Evolutionary conservation across 1,284 basidiomycete genomes (phyloP).

Genomic region (Cutaneotrichosporon spelunceum): DNA sequence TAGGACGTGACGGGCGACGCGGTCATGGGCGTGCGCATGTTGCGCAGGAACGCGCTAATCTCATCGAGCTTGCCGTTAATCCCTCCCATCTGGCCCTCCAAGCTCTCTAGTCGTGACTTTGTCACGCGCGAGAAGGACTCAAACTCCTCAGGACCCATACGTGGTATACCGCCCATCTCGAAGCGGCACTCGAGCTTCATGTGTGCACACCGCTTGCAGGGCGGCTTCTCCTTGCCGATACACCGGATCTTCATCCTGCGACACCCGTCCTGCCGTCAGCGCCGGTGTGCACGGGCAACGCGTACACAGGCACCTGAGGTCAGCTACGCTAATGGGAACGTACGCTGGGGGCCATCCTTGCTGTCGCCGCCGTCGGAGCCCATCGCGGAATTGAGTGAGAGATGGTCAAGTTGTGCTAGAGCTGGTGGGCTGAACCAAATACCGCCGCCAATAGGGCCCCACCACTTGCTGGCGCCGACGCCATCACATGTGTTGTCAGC

Average conservation of each 20-base stretch:
- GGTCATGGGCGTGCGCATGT: constrained; percentile 4
- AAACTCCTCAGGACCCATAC: constrained; percentile 12
- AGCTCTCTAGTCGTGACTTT: constrained; percentile 11
- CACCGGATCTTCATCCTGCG: constrained; percentile 30
- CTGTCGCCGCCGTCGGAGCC: constrained; percentile 2
- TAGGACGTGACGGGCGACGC: background rate
- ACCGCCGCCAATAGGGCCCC: background rate
- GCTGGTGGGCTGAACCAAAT: background rate
- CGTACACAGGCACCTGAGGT: constrained; percentile 14
- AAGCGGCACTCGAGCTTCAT: constrained; percentile 28
- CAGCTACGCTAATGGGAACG: background rate
- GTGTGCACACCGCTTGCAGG: constrained; percentile 25
- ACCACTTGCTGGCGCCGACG: background rate
- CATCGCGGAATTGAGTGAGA: background rate
- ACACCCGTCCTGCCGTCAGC: constrained; percentile 25
- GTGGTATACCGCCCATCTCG: constrained; percentile 10
- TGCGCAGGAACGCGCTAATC: constrained; percentile 7
- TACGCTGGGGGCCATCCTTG: constrained; percentile 5
- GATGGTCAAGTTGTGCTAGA: background rate
- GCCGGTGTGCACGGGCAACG: too few species aligned
- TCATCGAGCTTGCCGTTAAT: constrained; percentile 15
- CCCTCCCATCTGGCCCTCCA: constrained; percentile 17
- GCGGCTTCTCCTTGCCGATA: constrained; percentile 31
- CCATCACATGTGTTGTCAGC: background rate
- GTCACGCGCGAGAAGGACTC: constrained; percentile 5